Evolutionary conservation across 345 rosid genomes (phyloP), one percentile per base, ranked within the genome.

Genomic region (Carallia pectinifolia): DNA sequence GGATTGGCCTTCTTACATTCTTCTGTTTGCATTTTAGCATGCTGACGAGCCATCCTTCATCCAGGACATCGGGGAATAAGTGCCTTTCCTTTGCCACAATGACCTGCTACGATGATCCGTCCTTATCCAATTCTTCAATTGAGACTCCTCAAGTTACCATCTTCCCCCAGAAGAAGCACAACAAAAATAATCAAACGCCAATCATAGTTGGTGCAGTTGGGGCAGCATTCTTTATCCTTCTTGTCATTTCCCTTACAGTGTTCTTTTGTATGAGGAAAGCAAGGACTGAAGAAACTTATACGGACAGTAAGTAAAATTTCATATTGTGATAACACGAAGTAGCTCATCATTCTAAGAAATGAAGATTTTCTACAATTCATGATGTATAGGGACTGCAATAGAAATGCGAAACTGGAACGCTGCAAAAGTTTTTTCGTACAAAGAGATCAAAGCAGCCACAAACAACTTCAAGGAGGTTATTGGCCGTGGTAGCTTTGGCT

Each of bases 401-500:
- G 89, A 84, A 39, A 81, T 93, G 88, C 79, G 87, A 76, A 91
- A 85, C 81, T 93, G 97, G 98, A 90, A 90, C 71, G 81, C 88
- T 30, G 87, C 97, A 36, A 88, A 81, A 81, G 72, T 90, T 44
- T 93, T 93, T 70, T 84, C 92, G 62, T 83, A 90, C 78, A 89
- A 82, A 73, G 97, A 93, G 85, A 89, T 93, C 62, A 93, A 90
- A 73, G 54, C 84, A 47, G 90, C 97, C 31, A 93, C 97, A 65
- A 83, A 76, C 75, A 91, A 85, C 72, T 93, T 91, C 56, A 91
- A 89, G 80, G 88, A 85, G 67, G 96, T 85, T 54, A 83, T 91
- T 62, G 98, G 98, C 62, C 87, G 88, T 8, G 98, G 97, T 27
- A 88, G 98, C 70, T 93, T 93, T 54, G 98, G 98, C 55, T 77